Evolutionary conservation across 352 stramenopile species (phyloP), one percentile per base, ranked within the genome.

Genomic region (Pelagophyceae sp.): DNA sequence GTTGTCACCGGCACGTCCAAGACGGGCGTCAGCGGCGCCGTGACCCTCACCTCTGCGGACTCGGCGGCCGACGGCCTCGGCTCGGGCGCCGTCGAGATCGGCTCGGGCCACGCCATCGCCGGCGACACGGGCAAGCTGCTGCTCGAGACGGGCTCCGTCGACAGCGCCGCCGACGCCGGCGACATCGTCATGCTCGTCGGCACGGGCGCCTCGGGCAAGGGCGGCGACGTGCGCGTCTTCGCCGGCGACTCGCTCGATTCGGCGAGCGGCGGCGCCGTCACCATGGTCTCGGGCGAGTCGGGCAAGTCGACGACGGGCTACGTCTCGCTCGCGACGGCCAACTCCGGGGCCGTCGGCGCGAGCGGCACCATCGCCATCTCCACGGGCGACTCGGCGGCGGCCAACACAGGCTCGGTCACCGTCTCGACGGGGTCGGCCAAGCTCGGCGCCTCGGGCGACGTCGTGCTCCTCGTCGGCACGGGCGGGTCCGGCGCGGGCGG

Each of bases 291-390:
- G 27, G 84, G 84, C 1, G 77, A 58, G n/a, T 83, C 79, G 1
- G 50, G 77, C 45, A 38, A 76, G 38, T 45, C 60, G 23, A 79
- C 77, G n/a, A 85, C 76, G 45, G 84, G 84, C 20, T 29, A 80
- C 20, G 71, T 88, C 29, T 74, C 32, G 5, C 76, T 88, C 54
- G 51, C n/a, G n/a, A 80, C 84, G 23, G 54, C 78, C 11, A 81
- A 87, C 60, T 81, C 82, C 32, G 60, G 60, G 60, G 17, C 25
- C 64, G 23, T 19, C 23, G 23, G 11, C 20, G 15, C 31, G 19
- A 87, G 78, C 40, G 86, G 87, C 27, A 67, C 37, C 29, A 70
- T 90, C 71, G 75, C 76, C 5, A 75, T 90, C 50, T 79, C 72
- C 11, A 88, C 82, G 38, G 85, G 85, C 72, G 86, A 75, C 61